phyloP scores from a whole-genome alignment of 768 basidiomycete species.

The Pulveroboletus ravenelii region DNA sequence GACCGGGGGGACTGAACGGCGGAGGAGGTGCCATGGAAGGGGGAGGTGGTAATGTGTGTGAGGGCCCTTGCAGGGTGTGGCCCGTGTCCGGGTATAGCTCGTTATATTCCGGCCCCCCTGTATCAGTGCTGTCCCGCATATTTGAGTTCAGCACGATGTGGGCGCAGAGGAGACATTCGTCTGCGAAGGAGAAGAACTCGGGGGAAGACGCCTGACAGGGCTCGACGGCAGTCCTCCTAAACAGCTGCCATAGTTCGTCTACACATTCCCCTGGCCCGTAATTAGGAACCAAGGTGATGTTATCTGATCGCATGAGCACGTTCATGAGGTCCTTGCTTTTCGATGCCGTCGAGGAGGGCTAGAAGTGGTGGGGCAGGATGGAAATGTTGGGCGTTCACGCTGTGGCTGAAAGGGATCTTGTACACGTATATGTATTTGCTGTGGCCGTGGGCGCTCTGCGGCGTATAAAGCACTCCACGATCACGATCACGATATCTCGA shows the following conservation, averaged over 20 bases:
- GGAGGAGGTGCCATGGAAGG: neutral
- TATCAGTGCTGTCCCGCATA: neutral
- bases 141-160: conserved; percentile 8
- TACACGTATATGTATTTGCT: conserved; percentile 12
- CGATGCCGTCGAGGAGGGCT: neutral
- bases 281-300: conserved; percentile 6
- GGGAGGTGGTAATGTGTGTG: neutral
- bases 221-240: conserved; percentile 25
- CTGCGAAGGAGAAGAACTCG: conserved; percentile 20
- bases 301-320: conserved; percentile 7
- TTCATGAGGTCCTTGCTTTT: conserved; percentile 4
- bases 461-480: neutral
- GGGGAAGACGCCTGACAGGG: conserved; percentile 23
- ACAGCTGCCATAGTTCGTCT: conserved; percentile 19
- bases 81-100: neutral
- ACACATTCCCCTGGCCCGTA: neutral
- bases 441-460: conserved; percentile 13
- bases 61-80: neutral
- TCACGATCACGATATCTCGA: too few relatives aligned
- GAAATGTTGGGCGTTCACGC: conserved; percentile 3
- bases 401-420: conserved; percentile 10
- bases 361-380: neutral
- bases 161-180: conserved; percentile 30
- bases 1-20: neutral
- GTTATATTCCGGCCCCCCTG: neutral